Percentiles rank a stretch among this genome's conserved stretches.
These are phyloP conservation scores for Penicillium maclennaniae DNA, from an alignment of 495 filamentous ascomycete genomes.

Conservation along the genomic window DNA sequence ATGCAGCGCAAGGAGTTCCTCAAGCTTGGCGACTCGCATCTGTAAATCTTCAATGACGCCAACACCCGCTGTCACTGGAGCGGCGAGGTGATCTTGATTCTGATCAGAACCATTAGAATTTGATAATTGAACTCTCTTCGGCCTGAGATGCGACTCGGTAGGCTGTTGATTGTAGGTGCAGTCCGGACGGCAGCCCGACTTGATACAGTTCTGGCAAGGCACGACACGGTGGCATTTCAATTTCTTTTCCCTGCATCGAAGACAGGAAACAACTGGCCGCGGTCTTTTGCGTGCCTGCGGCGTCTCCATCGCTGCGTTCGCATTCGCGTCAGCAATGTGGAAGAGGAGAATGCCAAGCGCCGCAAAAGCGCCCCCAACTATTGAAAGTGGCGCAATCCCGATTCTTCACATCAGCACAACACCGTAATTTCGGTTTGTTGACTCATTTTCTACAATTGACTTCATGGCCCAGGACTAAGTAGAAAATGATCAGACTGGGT, in stretches of 20 bases:
- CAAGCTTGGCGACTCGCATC: conserved; percentile 18
- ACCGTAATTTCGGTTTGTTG: no score
- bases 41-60: conserved; percentile 29
- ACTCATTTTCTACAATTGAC: no score
- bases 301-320: conserved; percentile 6
- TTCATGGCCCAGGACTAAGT: no score
- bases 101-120: neutral
- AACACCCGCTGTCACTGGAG: neutral
- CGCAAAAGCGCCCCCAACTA: no score
- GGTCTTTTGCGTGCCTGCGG: conserved; percentile 21
- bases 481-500: no score
- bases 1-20: conserved; percentile 15
- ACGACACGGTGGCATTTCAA: conserved; percentile 27
- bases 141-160: conserved; percentile 2
- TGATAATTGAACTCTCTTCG: conserved; percentile 13
- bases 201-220: conserved; percentile 30
- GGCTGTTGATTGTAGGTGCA: conserved; percentile 20
- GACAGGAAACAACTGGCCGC: conserved; percentile 27
- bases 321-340: no score
- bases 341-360: no score
- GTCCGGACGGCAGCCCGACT: conserved; percentile 14
- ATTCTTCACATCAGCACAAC: no score
- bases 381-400: no score
- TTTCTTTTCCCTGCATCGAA: conserved; percentile 32
- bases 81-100: neutral